Evolutionary conservation across 2,329 filamentous ascomycete species (phyloP).

Genomic region (Xenoacremonium recifei): DNA sequence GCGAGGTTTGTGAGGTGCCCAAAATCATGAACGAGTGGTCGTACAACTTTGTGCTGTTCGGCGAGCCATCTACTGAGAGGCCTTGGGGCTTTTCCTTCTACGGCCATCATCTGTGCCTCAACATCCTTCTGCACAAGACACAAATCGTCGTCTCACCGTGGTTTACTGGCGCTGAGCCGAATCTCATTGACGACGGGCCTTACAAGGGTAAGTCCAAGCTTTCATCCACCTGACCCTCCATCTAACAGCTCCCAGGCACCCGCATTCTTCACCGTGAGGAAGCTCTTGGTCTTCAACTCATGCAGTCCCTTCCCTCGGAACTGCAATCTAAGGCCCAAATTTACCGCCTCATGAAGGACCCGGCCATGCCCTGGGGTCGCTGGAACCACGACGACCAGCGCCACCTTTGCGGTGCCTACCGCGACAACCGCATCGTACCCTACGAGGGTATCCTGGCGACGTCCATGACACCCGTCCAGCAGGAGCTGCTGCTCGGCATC

Average conservation of each 20-base stretch:
- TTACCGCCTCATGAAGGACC: slow-evolving; percentile 61
- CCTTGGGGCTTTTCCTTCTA: slow-evolving; percentile 77
- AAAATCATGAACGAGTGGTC: slow-evolving; percentile 70
- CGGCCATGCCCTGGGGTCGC: slow-evolving; percentile 63
- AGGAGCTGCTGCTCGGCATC: slow-evolving; percentile 55
- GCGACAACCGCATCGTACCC: slow-evolving; percentile 75
- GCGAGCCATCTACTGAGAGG: slow-evolving; percentile 50
- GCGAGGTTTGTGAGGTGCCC: slow-evolving; percentile 61
- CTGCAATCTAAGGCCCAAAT: slow-evolving; percentile 52
- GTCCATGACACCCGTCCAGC: slow-evolving; percentile 46
- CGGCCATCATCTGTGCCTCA: slow-evolving; percentile 75
- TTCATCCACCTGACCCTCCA: too few species aligned
- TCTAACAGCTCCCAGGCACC: too few species aligned
- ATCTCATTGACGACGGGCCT: slow-evolving; percentile 65
- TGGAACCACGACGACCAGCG: slow-evolving; percentile 83
- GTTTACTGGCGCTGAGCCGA: slow-evolving; percentile 80
- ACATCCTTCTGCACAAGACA: slow-evolving; percentile 62
- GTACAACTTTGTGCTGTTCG: slow-evolving; percentile 75
- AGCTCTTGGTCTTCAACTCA: slow-evolving; percentile 61
- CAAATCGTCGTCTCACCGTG: slow-evolving; percentile 71
- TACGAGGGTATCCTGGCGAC: slow-evolving; percentile 65
- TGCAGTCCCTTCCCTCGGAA: slow-evolving; percentile 57
- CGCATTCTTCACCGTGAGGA: slow-evolving; percentile 67
- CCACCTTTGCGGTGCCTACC: slow-evolving; percentile 74
- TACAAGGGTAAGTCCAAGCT: too few species aligned